Percentiles rank a stretch among this genome's conserved stretches.
Conservation (phyloP, 768 basidiomycete species). For the Candolleomyces eurysporus region DNA sequence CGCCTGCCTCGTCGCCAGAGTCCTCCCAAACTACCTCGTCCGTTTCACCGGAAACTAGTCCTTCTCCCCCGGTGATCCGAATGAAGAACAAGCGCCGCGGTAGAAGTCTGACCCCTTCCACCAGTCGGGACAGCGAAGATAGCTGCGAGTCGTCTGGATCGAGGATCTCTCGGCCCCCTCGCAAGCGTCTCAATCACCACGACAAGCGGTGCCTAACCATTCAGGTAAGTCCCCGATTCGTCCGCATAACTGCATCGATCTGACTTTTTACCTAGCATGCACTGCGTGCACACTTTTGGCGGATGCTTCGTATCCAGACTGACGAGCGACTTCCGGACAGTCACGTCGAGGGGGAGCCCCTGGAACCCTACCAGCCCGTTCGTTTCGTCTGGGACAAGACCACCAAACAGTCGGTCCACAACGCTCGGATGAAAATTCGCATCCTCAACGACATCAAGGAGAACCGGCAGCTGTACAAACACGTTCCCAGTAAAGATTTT, state of each 20-base stretch:
- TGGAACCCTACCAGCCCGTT: constrained; percentile 51
- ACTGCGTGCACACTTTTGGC: constrained; percentile 64
- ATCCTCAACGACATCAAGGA: constrained; percentile 59
- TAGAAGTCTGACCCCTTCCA: constrained; percentile 1
- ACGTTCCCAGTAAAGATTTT: constrained; percentile 68
- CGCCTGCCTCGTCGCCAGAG: neutral
- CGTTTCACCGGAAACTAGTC: constrained; percentile 1
- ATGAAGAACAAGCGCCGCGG: constrained; percentile 8
- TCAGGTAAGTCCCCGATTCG: constrained; percentile 42
- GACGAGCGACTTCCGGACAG: constrained; percentile 63
- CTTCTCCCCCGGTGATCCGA: neutral
- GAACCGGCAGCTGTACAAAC: constrained; percentile 54
- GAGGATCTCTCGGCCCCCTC: constrained; percentile 5
- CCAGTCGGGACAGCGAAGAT: constrained; percentile 4
- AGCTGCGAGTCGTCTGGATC: neutral
- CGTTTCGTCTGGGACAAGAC: constrained; percentile 84
- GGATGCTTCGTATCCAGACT: constrained; percentile 52
- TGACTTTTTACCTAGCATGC: constrained; percentile 49
- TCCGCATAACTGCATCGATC: neutral
- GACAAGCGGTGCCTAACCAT: constrained; percentile 67
- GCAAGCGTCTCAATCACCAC: constrained; percentile 55
- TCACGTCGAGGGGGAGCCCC: constrained; percentile 50
- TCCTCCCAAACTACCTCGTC: constrained; percentile 1
- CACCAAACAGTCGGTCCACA: constrained; percentile 70
- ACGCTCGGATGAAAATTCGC: constrained; percentile 66